A percentile compares a stretch with the other conserved stretches of the same genome.
These are phyloP conservation scores for Amanita pallidorosea DNA, from an alignment of 768 basidiomycete species.

Conservation along the genomic window DNA sequence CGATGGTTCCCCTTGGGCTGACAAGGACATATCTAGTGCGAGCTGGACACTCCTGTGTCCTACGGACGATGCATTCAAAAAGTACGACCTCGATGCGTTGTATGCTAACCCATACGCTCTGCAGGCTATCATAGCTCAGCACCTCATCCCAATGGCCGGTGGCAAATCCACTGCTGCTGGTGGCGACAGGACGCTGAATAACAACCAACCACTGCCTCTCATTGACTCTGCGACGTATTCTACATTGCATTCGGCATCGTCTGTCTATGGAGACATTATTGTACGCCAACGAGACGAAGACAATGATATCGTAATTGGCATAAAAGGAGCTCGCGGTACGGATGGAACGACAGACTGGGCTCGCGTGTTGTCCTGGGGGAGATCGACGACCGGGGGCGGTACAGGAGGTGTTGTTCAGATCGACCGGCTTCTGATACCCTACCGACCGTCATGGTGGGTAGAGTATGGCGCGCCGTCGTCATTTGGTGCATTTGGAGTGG, in stretches of 20 bases:
- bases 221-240: slow-evolving; percentile 63
- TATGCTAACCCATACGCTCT: slow-evolving; percentile 46
- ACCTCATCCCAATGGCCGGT: slow-evolving; percentile 48
- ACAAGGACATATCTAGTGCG: slow-evolving; percentile 30
- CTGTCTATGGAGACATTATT: slow-evolving; percentile 73
- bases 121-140: slow-evolving; percentile 59
- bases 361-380: slow-evolving; percentile 61
- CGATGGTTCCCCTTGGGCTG: slow-evolving; percentile 55
- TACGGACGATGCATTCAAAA: slow-evolving; percentile 85
- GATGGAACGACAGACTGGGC: slow-evolving; percentile 54
- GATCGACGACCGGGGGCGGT: slow-evolving; percentile 59
- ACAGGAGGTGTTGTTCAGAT: slow-evolving; percentile 87
- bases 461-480: slow-evolving; percentile 62
- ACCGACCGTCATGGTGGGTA: slow-evolving; percentile 78
- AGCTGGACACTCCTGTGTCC: slow-evolving; percentile 92
- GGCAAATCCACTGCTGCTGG: slow-evolving; percentile 7
- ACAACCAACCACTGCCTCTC: slow-evolving; percentile 64
- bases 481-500: slow-evolving; percentile 47
- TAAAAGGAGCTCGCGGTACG: slow-evolving; percentile 63
- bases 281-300: slow-evolving; percentile 46
- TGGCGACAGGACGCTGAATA: slow-evolving; percentile 30
- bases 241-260: slow-evolving; percentile 60
- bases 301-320: slow-evolving; percentile 55
- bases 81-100: slow-evolving; percentile 68
- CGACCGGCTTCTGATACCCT: slow-evolving; percentile 76